These are phyloP conservation scores for Linnemannia zychae DNA, from an alignment of 192 early-diverging fungal species.

Conservation along the genomic window DNA sequence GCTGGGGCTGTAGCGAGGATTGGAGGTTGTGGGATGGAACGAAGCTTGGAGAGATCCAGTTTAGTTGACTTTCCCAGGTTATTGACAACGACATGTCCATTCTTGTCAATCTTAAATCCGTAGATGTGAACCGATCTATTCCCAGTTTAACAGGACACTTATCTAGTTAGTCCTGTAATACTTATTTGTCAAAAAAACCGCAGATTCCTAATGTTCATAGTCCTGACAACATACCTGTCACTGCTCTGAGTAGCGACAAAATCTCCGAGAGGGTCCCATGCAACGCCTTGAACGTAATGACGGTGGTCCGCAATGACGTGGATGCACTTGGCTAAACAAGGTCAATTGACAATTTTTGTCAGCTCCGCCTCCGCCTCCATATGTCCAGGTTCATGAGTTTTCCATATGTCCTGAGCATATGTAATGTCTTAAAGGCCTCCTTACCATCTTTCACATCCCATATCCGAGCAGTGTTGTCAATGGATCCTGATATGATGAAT, in stretches of 20 bases:
- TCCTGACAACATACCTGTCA: constrained; percentile 73
- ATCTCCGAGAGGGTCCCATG: constrained; percentile 93
- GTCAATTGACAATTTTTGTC: not conserved
- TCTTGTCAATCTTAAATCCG: constrained; percentile 46
- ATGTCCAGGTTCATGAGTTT: not conserved
- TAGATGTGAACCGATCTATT: constrained; percentile 63
- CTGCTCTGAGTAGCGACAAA: constrained; percentile 94
- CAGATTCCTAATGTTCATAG: not conserved
- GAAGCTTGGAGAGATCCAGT: constrained; percentile 44
- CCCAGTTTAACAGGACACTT: not conserved
- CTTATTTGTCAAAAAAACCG: not conserved
- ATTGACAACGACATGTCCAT: constrained; percentile 36
- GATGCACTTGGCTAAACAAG: constrained; percentile 74
- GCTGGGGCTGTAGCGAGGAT: not conserved
- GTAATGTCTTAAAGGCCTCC: not conserved
- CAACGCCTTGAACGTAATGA: constrained; percentile 97
- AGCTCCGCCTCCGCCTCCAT: not conserved
- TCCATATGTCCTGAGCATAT: not conserved
- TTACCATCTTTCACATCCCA: constrained; percentile 85
- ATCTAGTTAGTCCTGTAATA: not conserved
- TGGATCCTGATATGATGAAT: constrained; percentile 86
- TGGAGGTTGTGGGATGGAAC: constrained; percentile 22
- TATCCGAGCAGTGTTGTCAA: constrained; percentile 90
- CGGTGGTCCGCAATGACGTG: constrained; percentile 85
- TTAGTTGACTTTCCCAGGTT: constrained; percentile 51